These are phyloP conservation scores for Hypoxylon lienhwacheense DNA, from an alignment of 495 filamentous ascomycete genomes.

Conservation along the genomic window DNA sequence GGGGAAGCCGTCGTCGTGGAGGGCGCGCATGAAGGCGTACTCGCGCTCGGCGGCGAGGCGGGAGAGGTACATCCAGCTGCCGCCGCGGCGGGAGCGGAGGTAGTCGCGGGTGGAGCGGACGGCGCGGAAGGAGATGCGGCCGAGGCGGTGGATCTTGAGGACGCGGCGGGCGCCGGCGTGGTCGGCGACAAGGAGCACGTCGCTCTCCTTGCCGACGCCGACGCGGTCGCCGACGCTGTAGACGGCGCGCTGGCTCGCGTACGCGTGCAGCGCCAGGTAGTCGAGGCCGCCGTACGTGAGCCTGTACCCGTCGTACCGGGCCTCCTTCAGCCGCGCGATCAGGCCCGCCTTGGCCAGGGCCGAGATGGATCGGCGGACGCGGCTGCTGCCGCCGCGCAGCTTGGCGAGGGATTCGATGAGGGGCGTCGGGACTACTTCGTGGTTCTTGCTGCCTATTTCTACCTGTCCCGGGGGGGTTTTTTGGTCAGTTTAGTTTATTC, in stretches of 20 bases:
- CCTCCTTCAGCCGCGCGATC: slow-evolving; percentile 91
- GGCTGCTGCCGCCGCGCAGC: slow-evolving; percentile 72
- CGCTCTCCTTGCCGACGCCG: slow-evolving; percentile 95
- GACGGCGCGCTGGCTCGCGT: slow-evolving; percentile 72
- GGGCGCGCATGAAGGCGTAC: slow-evolving; percentile 86
- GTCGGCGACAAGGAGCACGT: slow-evolving; percentile 90
- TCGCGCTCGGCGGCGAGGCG: slow-evolving; percentile 90
- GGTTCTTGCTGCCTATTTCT: slow-evolving; percentile 91
- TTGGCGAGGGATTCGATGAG: slow-evolving; percentile 82
- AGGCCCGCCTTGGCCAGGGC: slow-evolving; percentile 88
- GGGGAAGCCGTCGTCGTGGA: slow-evolving; percentile 78
- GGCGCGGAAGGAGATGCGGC: slow-evolving; percentile 93
- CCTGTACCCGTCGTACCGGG: slow-evolving; percentile 96
- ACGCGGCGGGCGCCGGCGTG: slow-evolving; percentile 65
- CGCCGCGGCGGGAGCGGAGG: slow-evolving; percentile 75
- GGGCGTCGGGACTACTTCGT: slow-evolving; percentile 91
- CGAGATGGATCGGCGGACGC: slow-evolving; percentile 86
- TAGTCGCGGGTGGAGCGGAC: slow-evolving; percentile 97
- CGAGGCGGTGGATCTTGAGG: slow-evolving; percentile 91
- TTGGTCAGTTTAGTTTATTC: slow-evolving; percentile 10
- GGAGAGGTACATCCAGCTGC: slow-evolving; percentile 95
- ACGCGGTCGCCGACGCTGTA: slow-evolving; percentile 95
- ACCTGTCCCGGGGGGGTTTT: slow-evolving; percentile 63
- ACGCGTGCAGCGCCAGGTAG: slow-evolving; percentile 89
- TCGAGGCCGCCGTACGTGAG: slow-evolving; percentile 96